Evolutionary conservation across 352 stramenopile species (phyloP).

Genomic region (Globisporangium rhizosaccharum): DNA sequence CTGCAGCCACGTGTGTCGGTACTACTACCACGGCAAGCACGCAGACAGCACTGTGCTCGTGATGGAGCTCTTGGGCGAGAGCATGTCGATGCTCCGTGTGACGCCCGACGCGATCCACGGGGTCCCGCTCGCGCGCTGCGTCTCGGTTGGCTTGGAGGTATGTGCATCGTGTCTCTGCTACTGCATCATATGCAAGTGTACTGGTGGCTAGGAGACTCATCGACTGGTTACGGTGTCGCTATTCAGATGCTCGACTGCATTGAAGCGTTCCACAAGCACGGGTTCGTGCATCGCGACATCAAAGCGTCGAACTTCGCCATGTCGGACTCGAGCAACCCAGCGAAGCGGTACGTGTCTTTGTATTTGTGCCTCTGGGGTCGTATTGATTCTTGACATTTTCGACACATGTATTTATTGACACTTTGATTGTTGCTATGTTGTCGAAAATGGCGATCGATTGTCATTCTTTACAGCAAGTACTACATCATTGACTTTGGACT

Average conservation of each 20-base stretch:
- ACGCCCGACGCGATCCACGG: conserved; percentile 76
- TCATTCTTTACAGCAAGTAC: conserved; percentile 28
- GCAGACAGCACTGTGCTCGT: conserved; percentile 83
- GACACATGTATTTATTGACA: too few relatives aligned
- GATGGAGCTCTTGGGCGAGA: conserved; percentile 85
- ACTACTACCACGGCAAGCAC: conserved; percentile 84
- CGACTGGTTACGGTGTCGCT: neutral
- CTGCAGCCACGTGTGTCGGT: conserved; percentile 76
- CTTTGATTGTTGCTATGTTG: neutral
- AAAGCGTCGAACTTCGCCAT: conserved; percentile 89
- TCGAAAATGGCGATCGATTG: neutral
- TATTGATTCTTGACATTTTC: neutral
- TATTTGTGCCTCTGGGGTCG: neutral
- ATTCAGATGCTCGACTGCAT: conserved; percentile 82
- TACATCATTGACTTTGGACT: conserved; percentile 84
- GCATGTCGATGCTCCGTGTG: conserved; percentile 85
- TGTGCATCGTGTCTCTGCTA: too few relatives aligned
- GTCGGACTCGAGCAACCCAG: conserved; percentile 31
- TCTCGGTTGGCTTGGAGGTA: conserved; percentile 64
- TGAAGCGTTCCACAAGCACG: conserved; percentile 79
- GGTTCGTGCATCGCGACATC: conserved; percentile 87
- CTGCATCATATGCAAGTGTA: too few relatives aligned
- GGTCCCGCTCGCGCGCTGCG: conserved; percentile 62
- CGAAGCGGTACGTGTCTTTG: conserved; percentile 25
- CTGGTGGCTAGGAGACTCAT: neutral